Percentiles rank a stretch among this genome's conserved stretches.
phyloP scores from a whole-genome alignment of 306 rosid genomes.

The Myrica gale region DNA sequence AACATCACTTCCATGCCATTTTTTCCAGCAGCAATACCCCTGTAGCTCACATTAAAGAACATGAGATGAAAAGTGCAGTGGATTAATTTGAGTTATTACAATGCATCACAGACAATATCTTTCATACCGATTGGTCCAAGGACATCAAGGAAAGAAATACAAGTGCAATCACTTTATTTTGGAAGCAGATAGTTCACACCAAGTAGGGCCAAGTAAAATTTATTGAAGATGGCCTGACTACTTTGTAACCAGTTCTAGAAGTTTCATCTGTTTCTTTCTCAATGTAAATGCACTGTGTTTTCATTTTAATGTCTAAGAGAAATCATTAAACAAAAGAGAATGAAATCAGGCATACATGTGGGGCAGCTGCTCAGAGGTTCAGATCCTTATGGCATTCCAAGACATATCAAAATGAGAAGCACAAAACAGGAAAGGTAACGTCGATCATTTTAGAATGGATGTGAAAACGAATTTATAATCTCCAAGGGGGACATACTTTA shows the following conservation, averaged over 20 bases:
- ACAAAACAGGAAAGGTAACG: background rate
- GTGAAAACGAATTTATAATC: background rate
- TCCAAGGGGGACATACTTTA: background rate
- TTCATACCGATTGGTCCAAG: conserved; percentile 4
- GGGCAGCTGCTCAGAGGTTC: background rate
- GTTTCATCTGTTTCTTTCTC: background rate
- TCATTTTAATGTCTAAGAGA: background rate
- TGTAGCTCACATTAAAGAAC: conserved; percentile 34
- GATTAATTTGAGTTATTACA: conserved; percentile 16
- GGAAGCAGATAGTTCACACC: background rate
- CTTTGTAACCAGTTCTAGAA: background rate
- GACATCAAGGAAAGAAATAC: background rate
- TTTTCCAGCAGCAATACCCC: conserved; percentile 57
- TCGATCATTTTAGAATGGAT: background rate
- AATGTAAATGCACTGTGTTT: background rate
- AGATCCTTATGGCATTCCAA: background rate
- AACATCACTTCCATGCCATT: conserved; percentile 73
- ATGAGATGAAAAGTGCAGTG: conserved; percentile 21
- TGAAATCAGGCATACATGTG: background rate
- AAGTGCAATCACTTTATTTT: background rate
- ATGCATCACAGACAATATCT: background rate
- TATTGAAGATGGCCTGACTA: background rate
- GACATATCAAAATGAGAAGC: background rate
- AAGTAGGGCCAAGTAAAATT: background rate
- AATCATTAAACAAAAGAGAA: background rate